Conservation (phyloP, 2,329 filamentous ascomycete genomes). For the Diaporthe citriasiana region DNA sequence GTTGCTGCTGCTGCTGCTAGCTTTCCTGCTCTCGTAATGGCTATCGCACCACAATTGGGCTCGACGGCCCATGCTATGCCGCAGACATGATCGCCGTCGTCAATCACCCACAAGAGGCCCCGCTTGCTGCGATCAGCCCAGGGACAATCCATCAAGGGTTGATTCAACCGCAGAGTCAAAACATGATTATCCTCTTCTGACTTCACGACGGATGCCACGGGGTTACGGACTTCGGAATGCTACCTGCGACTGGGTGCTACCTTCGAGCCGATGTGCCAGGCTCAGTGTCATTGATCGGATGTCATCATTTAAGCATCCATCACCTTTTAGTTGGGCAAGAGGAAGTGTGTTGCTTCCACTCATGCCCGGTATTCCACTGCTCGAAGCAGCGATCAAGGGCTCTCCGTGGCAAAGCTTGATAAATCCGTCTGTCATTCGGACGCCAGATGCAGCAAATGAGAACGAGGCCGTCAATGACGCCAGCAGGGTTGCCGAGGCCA, state of each 20-base stretch:
- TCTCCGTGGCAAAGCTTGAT: constrained; percentile 9
- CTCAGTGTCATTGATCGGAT: constrained; percentile 9
- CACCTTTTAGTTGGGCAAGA: neutral
- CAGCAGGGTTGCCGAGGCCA: constrained; percentile 1
- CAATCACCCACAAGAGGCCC: neutral
- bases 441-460: constrained; percentile 15
- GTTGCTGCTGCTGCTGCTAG: no score
- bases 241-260: neutral
- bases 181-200: neutral
- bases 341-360: neutral
- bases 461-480: neutral
- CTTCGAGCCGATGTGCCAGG: neutral
- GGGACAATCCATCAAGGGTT: neutral
- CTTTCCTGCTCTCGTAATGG: constrained; percentile 13
- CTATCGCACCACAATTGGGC: neutral
- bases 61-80: neutral
- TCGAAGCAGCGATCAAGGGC: neutral
- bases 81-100: neutral
- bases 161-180: constrained; percentile 1
- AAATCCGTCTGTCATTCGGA: neutral
- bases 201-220: constrained; percentile 24
- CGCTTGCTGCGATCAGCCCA: neutral
- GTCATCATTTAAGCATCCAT: constrained; percentile 12
- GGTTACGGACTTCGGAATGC: constrained; percentile 16
- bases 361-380: neutral